These are phyloP conservation scores for Puccinia coronata DNA, from an alignment of 1,284 basidiomycete genomes.

Conservation along the genomic window DNA sequence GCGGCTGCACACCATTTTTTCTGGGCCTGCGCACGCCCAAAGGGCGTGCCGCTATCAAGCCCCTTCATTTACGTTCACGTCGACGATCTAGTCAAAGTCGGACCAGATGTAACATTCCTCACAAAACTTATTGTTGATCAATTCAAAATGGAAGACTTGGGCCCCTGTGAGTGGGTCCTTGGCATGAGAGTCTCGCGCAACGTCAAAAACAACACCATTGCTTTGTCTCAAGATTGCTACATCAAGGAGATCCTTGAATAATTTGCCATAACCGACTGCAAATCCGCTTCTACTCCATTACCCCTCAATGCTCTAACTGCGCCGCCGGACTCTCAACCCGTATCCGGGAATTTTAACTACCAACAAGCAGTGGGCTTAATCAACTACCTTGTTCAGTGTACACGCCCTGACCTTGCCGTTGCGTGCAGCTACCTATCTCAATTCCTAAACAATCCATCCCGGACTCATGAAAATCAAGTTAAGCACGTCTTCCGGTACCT, in stretches of 20 bases:
- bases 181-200: neutral
- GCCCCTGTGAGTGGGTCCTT: neutral
- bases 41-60: too few relatives aligned
- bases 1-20: too few relatives aligned
- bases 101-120: neutral
- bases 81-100: constrained; percentile 22
- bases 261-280: neutral
- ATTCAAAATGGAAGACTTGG: constrained; percentile 36
- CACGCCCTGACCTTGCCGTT: constrained; percentile 16
- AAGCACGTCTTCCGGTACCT: constrained; percentile 6
- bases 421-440: constrained; percentile 7
- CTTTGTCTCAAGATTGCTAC: constrained; percentile 7
- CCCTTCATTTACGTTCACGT: constrained; percentile 30
- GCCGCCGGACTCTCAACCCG: neutral
- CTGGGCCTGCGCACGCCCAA: too few relatives aligned
- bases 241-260: too few relatives aligned
- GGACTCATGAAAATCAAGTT: neutral
- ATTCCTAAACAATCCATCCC: neutral
- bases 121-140: neutral
- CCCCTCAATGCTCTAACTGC: neutral
- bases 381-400: too few relatives aligned
- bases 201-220: neutral
- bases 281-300: neutral
- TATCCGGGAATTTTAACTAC: constrained; percentile 5
- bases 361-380: neutral